phyloP scores from a whole-genome alignment of 2,329 filamentous ascomycete species.

The Fusarium austroafricanum region DNA sequence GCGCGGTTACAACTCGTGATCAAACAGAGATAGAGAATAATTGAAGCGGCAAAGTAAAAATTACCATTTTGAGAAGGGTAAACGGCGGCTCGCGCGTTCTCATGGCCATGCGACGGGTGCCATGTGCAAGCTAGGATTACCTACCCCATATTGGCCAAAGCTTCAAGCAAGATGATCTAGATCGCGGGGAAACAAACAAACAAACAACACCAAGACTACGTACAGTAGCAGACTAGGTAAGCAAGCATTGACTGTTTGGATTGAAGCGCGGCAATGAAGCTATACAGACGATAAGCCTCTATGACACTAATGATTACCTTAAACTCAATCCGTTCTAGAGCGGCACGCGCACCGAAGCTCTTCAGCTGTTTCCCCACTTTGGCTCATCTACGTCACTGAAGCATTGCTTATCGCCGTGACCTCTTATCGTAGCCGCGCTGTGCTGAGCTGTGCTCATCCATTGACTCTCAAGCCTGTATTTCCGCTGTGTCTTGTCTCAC shows the following conservation, averaged over 20 bases:
- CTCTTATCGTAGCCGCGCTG: constrained; percentile 47
- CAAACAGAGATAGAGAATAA: neutral
- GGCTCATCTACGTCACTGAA: constrained; percentile 42
- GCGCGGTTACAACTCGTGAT: constrained; percentile 12
- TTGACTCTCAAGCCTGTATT: no score
- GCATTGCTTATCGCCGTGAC: constrained; percentile 38
- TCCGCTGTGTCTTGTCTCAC: constrained; percentile 8
- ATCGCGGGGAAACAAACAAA: constrained; percentile 19
- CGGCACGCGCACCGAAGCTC: constrained; percentile 36
- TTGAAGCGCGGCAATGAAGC: constrained; percentile 31
- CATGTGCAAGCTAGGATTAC: neutral
- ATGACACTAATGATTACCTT: neutral
- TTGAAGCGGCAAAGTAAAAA: neutral
- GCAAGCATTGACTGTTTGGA: neutral
- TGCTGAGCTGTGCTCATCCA: constrained; percentile 20
- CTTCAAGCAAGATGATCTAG: constrained; percentile 8
- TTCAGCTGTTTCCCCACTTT: neutral
- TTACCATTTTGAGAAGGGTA: neutral
- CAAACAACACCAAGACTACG: neutral
- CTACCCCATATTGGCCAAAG: constrained; percentile 24
- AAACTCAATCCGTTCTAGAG: constrained; percentile 8
- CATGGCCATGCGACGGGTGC: no score
- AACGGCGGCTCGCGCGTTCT: neutral
- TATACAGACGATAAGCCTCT: neutral
- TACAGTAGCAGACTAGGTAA: no score